Base-by-base conservation (phyloP, 176 grass and related monocot species). In the Aegilops sharonensis region DNA sequence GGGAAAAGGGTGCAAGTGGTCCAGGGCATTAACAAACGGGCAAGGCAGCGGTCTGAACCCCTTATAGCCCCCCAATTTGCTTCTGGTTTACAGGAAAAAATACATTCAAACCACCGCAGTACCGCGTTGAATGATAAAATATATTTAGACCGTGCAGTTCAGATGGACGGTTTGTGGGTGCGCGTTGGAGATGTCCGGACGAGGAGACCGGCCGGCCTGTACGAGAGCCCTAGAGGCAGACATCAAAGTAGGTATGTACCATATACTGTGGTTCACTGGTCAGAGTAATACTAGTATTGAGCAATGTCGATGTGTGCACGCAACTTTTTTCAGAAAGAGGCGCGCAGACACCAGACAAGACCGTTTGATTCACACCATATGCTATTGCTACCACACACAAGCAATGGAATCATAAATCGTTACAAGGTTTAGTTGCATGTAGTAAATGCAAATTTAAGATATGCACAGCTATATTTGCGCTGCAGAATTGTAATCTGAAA, bases 241-340 rank as follows among this genome's bases (percentile, higher is more conserved):
- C 64, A 83, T 65, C 15, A 37, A 43, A 7, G 36, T 29, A 56
- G 40, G 50, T 48, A 56, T 42, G 50, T 18, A 54, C 50, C 50
- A 0, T 54, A 54, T 24, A 50, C 37, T 13, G n/a, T 45, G 39
- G n/a, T 47, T 25, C 72, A 48, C 72, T 48, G 18, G 37, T 81
- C 34, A 29, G 73, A 20, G 8, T 76, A 47, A 47, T 47, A 47
- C 43, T 47, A 78, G 45, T 68, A 62, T 47, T 60, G 62, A 77
- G 35, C 88, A 10, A 76, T 15, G 47, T 75, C 83, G 4, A 76
- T 11, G 47, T 68, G 78, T 81, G 83, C 48, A 89, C 83, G 48
- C 88, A 77, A 77, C 61, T 9, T 50, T 47, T 75, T 50, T 14
- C 45, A 75, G 47, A 24, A 48, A 75, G n/a, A 73, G n/a, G n/a